These are phyloP conservation scores for Cercospora sp. DNA, from an alignment of 2,329 filamentous ascomycete genomes.

Conservation along the genomic window DNA sequence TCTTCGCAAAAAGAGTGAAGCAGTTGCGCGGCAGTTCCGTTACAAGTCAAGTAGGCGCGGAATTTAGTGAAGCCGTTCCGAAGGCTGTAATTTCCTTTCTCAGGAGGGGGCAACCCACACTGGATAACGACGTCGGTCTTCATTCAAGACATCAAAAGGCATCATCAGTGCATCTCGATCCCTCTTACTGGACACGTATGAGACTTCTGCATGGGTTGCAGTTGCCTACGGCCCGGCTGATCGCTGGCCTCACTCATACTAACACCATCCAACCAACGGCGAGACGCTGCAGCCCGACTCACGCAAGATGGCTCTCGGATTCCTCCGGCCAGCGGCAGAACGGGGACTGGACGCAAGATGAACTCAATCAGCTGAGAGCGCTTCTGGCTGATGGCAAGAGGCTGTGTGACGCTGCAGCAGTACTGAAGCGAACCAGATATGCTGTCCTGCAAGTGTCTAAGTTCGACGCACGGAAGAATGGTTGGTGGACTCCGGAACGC, in stretches of 20 bases:
- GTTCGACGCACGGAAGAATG: not conserved
- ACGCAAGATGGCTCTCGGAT: not conserved
- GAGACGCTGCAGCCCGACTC: not conserved
- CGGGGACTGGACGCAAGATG: slow-evolving; percentile 3
- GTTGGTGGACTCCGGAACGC: slow-evolving; percentile 11
- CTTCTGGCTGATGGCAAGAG: slow-evolving; percentile 4
- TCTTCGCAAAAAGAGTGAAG: not conserved
- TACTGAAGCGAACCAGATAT: slow-evolving; percentile 4
- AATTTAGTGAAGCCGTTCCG: not conserved
- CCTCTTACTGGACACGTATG: not conserved
- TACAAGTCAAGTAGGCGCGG: not conserved
- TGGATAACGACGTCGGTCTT: not conserved
- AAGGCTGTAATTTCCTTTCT: not conserved
- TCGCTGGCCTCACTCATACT: not conserved
- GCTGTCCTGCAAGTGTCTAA: not conserved
- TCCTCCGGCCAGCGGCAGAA: not conserved
- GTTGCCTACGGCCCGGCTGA: not conserved
- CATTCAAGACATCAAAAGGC: not conserved
- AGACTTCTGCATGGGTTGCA: not conserved
- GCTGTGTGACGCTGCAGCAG: not conserved
- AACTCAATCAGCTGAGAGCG: slow-evolving; percentile 1
- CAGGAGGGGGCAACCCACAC: not conserved
- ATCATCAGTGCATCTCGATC: not conserved
- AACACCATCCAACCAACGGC: not conserved
- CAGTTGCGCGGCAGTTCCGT: not conserved